These are phyloP conservation scores for Madurella fahalii DNA, from an alignment of 2,329 filamentous ascomycete species.

Conservation along the genomic window DNA sequence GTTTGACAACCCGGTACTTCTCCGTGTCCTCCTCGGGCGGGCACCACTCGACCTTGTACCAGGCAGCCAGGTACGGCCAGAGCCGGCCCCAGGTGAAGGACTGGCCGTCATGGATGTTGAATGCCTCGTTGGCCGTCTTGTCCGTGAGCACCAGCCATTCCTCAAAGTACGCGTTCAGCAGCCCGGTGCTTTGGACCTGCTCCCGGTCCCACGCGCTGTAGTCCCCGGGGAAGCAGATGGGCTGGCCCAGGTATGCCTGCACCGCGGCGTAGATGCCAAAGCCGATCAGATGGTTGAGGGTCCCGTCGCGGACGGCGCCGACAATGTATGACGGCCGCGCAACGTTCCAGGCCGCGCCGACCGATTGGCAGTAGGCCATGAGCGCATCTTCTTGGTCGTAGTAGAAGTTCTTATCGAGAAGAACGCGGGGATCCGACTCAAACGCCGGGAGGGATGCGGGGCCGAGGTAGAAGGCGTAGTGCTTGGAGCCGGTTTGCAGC, in stretches of 20 bases:
- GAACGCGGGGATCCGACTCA: constrained; percentile 42
- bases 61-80: constrained; percentile 43
- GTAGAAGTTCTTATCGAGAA: constrained; percentile 50
- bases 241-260: constrained; percentile 26
- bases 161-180: constrained; percentile 45
- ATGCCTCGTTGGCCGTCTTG: constrained; percentile 40
- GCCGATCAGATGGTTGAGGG: constrained; percentile 47
- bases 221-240: constrained; percentile 42
- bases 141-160: constrained; percentile 47
- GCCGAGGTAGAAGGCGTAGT: constrained; percentile 49
- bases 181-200: constrained; percentile 40
- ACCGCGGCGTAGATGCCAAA: constrained; percentile 49
- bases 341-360: constrained; percentile 40
- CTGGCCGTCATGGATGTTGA: constrained; percentile 45
- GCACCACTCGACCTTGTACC: constrained; percentile 39
- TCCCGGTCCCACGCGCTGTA: constrained; percentile 40
- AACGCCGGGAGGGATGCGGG: constrained; percentile 39
- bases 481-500: constrained; percentile 50
- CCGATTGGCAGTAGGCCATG: constrained; percentile 37
- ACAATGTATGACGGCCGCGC: constrained; percentile 46
- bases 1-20: constrained; percentile 11
- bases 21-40: constrained; percentile 26
- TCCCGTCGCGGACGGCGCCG: constrained; percentile 45
- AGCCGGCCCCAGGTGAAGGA: constrained; percentile 45
- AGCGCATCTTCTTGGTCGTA: constrained; percentile 51